Evolutionary conservation across 2,329 filamentous ascomycete species (phyloP).

Genomic region (Gnomoniopsis smithogilvyi): DNA sequence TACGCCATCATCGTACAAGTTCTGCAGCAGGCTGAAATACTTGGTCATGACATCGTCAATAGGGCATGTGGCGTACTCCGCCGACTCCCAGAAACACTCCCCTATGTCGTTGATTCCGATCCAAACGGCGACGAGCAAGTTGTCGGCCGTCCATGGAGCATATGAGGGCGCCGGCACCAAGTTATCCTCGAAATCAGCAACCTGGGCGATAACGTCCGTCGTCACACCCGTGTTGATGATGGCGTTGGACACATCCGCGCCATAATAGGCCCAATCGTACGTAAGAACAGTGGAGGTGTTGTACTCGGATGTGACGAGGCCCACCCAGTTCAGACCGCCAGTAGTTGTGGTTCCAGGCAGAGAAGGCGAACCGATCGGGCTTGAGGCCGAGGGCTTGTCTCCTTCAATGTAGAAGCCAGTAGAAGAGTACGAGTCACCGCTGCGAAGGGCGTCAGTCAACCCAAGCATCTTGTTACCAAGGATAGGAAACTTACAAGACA

Average conservation of each 20-base stretch:
- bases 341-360: slow-evolving; percentile 10
- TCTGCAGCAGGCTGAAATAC: slow-evolving; percentile 14
- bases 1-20: slow-evolving; percentile 15
- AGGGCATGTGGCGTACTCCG: slow-evolving; percentile 6
- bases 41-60: slow-evolving; percentile 14
- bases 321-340: slow-evolving; percentile 18
- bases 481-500: slow-evolving; percentile 10
- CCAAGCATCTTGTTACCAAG: too few relatives aligned
- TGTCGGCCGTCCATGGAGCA: slow-evolving; percentile 13
- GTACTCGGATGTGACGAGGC: slow-evolving; percentile 12
- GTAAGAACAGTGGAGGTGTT: slow-evolving; percentile 16
- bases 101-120: slow-evolving; percentile 18
- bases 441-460: neutral
- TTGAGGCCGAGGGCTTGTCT: slow-evolving; percentile 10
- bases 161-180: slow-evolving; percentile 12
- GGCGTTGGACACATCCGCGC: slow-evolving; percentile 14
- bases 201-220: slow-evolving; percentile 14
- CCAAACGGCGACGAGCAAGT: slow-evolving; percentile 17
- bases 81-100: slow-evolving; percentile 15
- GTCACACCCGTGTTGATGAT: slow-evolving; percentile 18
- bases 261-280: slow-evolving; percentile 16
- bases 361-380: slow-evolving; percentile 3
- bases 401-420: slow-evolving; percentile 18
- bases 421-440: slow-evolving; percentile 18
- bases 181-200: slow-evolving; percentile 11